A percentile compares a stretch with the other conserved stretches of the same genome.
Evolutionary conservation across 2,329 filamentous ascomycete genomes (phyloP).

Genomic region (Ascochyta viciae-villosae): DNA sequence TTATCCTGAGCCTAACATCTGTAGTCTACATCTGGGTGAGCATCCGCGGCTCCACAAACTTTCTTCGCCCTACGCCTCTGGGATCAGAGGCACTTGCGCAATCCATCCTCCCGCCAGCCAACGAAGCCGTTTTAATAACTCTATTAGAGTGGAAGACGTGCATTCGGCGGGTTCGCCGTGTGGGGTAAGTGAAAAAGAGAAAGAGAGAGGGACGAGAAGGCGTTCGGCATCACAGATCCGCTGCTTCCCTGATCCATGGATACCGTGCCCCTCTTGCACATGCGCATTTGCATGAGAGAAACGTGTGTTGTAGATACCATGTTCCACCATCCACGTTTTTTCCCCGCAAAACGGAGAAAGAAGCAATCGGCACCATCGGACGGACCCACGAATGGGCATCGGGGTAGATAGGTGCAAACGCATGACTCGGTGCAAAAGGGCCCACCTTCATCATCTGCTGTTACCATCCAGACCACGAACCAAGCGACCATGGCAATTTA

Average conservation of each 20-base stretch:
- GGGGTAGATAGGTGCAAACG: constrained; percentile 11
- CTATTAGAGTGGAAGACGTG: neutral
- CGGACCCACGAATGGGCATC: constrained; percentile 14
- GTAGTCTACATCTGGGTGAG: constrained; percentile 7
- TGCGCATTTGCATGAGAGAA: constrained; percentile 5
- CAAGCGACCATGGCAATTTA: constrained; percentile 17
- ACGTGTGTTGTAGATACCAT: constrained; percentile 5
- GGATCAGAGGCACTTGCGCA: constrained; percentile 16
- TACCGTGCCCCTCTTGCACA: constrained; percentile 9
- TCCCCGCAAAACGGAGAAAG: constrained; percentile 14
- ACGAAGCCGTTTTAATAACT: constrained; percentile 12
- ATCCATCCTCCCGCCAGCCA: constrained; percentile 18
- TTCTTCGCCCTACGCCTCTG: constrained; percentile 13
- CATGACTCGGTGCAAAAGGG: constrained; percentile 14
- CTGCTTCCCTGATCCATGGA: constrained; percentile 8
- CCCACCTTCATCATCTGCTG: neutral
- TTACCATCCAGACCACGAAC: neutral
- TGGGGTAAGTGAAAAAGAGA: neutral
- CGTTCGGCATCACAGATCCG: constrained; percentile 1
- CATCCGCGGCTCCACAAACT: constrained; percentile 6
- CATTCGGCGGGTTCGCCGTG: neutral
- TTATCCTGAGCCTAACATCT: constrained; percentile 19
- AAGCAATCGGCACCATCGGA: constrained; percentile 8
- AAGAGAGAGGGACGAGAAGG: neutral
- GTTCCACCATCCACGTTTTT: constrained; percentile 7